Base-by-base conservation (phyloP, 228 moss, liverwort and hornwort species). In the Sphagnum magellanicum region DNA sequence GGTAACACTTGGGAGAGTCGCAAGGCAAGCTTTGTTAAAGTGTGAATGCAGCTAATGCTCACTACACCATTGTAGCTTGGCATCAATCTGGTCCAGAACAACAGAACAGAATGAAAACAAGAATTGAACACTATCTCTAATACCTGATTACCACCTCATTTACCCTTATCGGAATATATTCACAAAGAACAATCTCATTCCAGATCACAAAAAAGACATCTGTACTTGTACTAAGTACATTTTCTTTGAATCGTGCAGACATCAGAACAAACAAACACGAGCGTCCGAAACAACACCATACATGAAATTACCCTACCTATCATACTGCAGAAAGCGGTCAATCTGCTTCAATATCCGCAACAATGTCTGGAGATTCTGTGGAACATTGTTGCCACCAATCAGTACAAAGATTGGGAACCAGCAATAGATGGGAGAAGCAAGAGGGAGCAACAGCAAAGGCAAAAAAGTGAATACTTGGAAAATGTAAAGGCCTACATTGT, bases 291-390 rank as follows among this genome's bases (percentile, higher is more conserved):
- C 32, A 59, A 59, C 59, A 59, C 59, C 11, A 59, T 11, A 59
- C 11, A 59, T 11, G 5, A 49, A 63, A 60, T 5, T 48, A 32
- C 11, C 52, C 50, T 73, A 93, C 97, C 93, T 90, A 74, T 98
- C 91, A 80, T 93, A 98, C 78, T 98, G 93, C 75, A 98, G 79
- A 65, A 90, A 93, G 50, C 91, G 97, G 77, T 98, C 97, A 75
- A 98, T 93, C 79, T 93, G 93, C 83, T 98, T 98, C 82, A 98
- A 74, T 73, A 93, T 88, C 79, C 91, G 85, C 16, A 83, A 81
- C 63, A 98, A 71, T 51, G 79, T 83, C 78, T 81, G 83, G 70
- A 89, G 60, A 82, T 90, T 93, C 97, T 97, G 93, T 8, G 12
- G 55, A 55, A 55, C 3, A 12, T 55, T 55, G 55, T 55, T 8